These are phyloP conservation scores for Chalciporus sp. DNA, from an alignment of 1,284 basidiomycete species.

Conservation along the genomic window DNA sequence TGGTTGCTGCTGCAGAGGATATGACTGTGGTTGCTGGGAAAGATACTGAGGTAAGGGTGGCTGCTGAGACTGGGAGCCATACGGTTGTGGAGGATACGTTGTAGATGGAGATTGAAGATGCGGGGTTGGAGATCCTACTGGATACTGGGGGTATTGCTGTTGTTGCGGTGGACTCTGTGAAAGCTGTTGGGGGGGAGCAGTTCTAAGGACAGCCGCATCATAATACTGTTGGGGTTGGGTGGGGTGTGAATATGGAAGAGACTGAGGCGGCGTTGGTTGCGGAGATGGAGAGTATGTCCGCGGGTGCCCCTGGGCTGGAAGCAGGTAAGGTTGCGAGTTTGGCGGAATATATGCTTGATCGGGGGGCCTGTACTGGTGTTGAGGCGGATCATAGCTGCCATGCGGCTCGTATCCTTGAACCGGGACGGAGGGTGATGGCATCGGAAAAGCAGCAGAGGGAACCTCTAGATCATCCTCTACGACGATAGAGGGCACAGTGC, in stretches of 20 bases:
- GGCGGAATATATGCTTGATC: conserved; percentile 15
- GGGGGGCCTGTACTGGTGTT: conserved; percentile 1
- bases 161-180: background rate
- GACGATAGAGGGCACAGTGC: conserved; percentile 20
- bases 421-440: background rate
- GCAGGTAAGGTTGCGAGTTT: conserved; percentile 14
- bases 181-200: background rate
- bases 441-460: conserved; percentile 7
- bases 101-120: conserved; percentile 18
- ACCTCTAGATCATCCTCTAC: conserved; percentile 13
- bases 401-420: conserved; percentile 4
- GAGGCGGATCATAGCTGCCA: conserved; percentile 1
- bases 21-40: conserved; percentile 10
- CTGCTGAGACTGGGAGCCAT: conserved; percentile 11
- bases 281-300: conserved; percentile 12
- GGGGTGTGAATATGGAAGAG: conserved; percentile 3
- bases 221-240: conserved; percentile 22
- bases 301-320: conserved; percentile 8
- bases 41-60: conserved; percentile 9
- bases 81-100: conserved; percentile 7
- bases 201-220: conserved; percentile 1
- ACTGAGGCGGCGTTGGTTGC: conserved; percentile 13
- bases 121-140: conserved; percentile 5
- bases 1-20: conserved; percentile 17
- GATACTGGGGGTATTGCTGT: conserved; percentile 20